A percentile compares a stretch with the other conserved stretches of the same genome.
phyloP scores from a whole-genome alignment of 2,329 filamentous ascomycete species.

The Thelonectria rubi region DNA sequence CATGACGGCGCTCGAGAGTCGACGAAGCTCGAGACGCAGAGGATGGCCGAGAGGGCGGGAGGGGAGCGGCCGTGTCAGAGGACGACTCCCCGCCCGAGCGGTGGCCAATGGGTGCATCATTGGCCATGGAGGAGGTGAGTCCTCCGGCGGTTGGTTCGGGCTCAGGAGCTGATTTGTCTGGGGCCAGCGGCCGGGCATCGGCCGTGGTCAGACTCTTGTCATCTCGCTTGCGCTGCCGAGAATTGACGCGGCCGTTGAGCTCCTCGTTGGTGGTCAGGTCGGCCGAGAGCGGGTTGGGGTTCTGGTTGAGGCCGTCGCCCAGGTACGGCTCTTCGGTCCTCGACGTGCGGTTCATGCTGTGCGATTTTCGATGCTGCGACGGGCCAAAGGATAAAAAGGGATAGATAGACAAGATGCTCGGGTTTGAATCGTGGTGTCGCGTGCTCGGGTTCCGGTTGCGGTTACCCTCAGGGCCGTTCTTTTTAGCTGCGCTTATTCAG shows the following conservation, averaged over 20 bases:
- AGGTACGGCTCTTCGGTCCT: constrained; percentile 29
- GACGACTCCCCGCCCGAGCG: constrained; percentile 12
- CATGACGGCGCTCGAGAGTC: constrained; percentile 8
- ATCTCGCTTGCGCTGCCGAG: constrained; percentile 15
- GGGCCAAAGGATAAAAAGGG: neutral
- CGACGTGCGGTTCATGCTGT: constrained; percentile 36
- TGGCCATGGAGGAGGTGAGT: constrained; percentile 12
- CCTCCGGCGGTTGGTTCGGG: neutral
- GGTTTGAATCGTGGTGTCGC: constrained; percentile 13
- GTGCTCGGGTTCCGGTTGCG: neutral
- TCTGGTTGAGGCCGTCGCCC: constrained; percentile 32
- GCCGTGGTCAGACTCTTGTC: constrained; percentile 12
- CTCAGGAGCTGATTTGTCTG: neutral
- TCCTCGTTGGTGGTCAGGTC: constrained; percentile 31
- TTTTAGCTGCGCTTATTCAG: neutral
- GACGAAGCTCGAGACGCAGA: constrained; percentile 10
- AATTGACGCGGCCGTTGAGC: constrained; percentile 25
- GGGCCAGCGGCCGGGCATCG: constrained; percentile 2
- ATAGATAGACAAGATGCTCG: too few species aligned
- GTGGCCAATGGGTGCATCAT: constrained; percentile 18
- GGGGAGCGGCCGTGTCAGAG: constrained; percentile 11
- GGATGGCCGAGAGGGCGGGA: constrained; percentile 16
- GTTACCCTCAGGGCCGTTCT: neutral
- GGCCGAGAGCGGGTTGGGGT: constrained; percentile 23
- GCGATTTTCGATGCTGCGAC: neutral